Evolutionary conservation across 1,284 basidiomycete species (phyloP), one percentile per base, ranked within the genome.

Genomic region (Rhodotorula sp.): DNA sequence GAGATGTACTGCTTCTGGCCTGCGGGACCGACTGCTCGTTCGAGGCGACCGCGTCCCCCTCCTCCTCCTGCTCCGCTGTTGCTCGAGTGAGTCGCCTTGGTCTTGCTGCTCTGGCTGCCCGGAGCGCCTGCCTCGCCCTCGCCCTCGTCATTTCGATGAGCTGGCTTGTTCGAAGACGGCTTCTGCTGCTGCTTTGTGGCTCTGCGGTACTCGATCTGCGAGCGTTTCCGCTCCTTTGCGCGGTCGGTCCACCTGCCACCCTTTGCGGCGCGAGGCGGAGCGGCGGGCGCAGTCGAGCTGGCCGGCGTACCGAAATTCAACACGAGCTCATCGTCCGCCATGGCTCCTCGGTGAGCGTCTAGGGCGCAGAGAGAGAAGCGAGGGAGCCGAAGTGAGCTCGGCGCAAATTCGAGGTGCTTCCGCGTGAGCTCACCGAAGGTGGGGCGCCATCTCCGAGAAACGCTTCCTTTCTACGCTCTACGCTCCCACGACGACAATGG

Each of bases 1-100:
- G 94, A 97, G 76, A 97, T 92, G 72, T 94, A 85, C 79, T 94
- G 91, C 7, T 86, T 84, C 67, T 76, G 74, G 43, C 72, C 72
- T 3, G 48, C 58, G 18, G 68, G 68, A 3, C 72, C 75, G 46
- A 72, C 52, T 21, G 49, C 66, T 23, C 54, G 56, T 57, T 72
- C 64, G 64, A 62, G 62, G 8, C 60, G 61, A 2, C 64, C 26
- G 3, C 43, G 26, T 26, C 61, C 62, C 6, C 59, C 62, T 10
- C 16, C n/a, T 15, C 18, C 15, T 23, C 21, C 60, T 15, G 29
- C 29, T 29, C 16, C 51, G 2, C 43, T 64, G 49, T 43, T 52
- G 58, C 29, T 47, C 57, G n/a, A n/a, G 14, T 56, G 26, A 29
- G 26, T 26, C 52, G 52, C 63, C 43, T 61, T 60, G 34, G 39